Percentiles rank a stretch among this genome's conserved stretches.
Evolutionary conservation across 2,329 filamentous ascomycete species (phyloP).

Genomic region (Aspergillus latus): DNA sequence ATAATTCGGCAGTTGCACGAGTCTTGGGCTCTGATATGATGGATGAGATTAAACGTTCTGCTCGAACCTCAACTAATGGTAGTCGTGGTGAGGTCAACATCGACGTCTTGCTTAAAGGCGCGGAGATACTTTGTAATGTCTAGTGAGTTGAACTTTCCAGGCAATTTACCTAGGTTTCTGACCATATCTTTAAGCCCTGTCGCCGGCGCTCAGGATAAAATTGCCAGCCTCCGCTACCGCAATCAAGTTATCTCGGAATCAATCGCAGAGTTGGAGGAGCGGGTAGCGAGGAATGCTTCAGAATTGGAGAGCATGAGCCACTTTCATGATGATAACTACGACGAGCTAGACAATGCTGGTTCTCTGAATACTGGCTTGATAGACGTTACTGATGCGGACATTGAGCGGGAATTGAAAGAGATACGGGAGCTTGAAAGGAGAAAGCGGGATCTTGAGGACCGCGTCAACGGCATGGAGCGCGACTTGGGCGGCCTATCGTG

Average conservation of each 20-base stretch:
- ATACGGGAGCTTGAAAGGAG: conserved; percentile 63
- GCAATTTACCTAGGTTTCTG: conserved; percentile 3
- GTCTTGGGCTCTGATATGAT: conserved; percentile 87
- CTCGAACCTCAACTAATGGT: conserved; percentile 54
- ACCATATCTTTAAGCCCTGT: conserved; percentile 57
- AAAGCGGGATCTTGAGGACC: conserved; percentile 62
- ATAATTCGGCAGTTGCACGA: conserved; percentile 81
- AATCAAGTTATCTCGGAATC: conserved; percentile 71
- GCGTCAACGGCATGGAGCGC: conserved; percentile 67
- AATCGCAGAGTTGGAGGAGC: conserved; percentile 74
- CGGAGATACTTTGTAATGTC: conserved; percentile 85
- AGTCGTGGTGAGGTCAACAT: conserved; percentile 74
- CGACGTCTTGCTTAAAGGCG: conserved; percentile 77
- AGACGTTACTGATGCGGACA: conserved; percentile 44
- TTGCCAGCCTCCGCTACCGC: conserved; percentile 68
- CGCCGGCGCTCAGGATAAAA: conserved; percentile 73
- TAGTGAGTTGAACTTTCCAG: conserved; percentile 57
- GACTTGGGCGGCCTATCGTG: conserved; percentile 64
- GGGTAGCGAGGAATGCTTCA: conserved; percentile 72
- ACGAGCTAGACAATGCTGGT: conserved; percentile 51
- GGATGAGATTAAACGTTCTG: conserved; percentile 67
- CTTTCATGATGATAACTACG: conserved; percentile 55
- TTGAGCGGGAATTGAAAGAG: conserved; percentile 51
- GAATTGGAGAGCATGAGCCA: conserved; percentile 72
- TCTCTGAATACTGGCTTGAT: conserved; percentile 23